Conservation (phyloP, 2,329 filamentous ascomycete species). For the Sporothrix pseudoabietina region DNA sequence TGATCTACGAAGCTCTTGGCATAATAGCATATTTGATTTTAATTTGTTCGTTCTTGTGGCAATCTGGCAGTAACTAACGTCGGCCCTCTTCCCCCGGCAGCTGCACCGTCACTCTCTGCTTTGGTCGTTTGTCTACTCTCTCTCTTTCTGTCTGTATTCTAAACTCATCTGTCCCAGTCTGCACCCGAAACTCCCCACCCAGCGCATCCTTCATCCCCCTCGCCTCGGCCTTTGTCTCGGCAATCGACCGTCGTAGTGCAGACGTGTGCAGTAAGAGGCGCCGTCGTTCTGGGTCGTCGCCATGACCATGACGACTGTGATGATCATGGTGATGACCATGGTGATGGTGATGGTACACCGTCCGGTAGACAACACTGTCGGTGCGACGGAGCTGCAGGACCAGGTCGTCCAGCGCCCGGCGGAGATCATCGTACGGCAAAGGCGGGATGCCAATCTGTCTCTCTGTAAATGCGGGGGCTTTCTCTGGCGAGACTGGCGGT, state of each 20-base stretch:
- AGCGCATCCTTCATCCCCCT: background rate
- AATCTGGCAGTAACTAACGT: too few relatives aligned
- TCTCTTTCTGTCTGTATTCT: background rate
- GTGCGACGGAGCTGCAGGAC: slow-evolving; percentile 25
- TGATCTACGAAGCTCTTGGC: too few relatives aligned
- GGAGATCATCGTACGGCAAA: background rate
- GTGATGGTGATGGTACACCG: slow-evolving; percentile 20
- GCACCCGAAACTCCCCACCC: background rate
- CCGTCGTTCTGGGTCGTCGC: background rate
- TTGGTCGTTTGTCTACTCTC: background rate
- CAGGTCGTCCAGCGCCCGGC: slow-evolving; percentile 25
- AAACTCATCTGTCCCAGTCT: background rate
- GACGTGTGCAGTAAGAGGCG: background rate
- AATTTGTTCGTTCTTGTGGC: too few relatives aligned
- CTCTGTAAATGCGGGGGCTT: background rate
- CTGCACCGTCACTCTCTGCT: background rate
- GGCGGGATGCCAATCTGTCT: background rate
- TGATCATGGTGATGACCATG: background rate
- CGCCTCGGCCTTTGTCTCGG: slow-evolving; percentile 14
- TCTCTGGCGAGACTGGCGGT: background rate
- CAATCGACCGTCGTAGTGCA: slow-evolving; percentile 21
- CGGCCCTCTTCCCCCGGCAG: background rate
- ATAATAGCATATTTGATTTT: too few relatives aligned
- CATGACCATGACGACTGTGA: background rate
- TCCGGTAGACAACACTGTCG: slow-evolving; percentile 26